Conservation (phyloP, 2,329 filamentous ascomycete genomes). For the Chaetomium globosum region DNA sequence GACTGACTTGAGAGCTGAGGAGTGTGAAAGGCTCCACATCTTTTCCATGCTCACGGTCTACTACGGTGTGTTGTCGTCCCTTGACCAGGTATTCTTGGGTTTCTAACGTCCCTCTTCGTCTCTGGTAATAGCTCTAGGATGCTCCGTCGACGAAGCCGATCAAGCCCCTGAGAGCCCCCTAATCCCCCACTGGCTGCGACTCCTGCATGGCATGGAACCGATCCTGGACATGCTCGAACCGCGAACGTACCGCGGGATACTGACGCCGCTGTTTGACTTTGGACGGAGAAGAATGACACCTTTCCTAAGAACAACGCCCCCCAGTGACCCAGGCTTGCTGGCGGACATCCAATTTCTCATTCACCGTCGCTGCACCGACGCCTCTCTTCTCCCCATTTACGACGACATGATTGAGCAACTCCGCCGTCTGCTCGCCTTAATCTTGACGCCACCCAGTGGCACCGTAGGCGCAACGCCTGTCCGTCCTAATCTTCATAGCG, state of each 20-base stretch:
- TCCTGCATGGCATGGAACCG: constrained; percentile 22
- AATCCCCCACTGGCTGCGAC: constrained; percentile 21
- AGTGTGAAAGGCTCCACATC: constrained; percentile 37
- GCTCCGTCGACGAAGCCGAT: constrained; percentile 15
- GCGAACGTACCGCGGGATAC: constrained; percentile 13
- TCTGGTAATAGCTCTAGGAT: constrained; percentile 7
- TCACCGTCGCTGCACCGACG: constrained; percentile 8
- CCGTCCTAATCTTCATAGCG: neutral
- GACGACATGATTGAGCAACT: constrained; percentile 23
- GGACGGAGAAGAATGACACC: constrained; percentile 15
- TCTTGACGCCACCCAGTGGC: constrained; percentile 2
- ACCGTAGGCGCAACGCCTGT: neutral
- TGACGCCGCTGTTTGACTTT: constrained; percentile 20
- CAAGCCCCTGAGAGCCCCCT: constrained; percentile 9
- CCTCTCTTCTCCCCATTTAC: constrained; percentile 14
- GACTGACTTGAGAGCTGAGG: constrained; percentile 29
- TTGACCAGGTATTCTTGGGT: neutral
- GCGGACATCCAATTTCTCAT: constrained; percentile 18
- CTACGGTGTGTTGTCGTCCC: constrained; percentile 33
- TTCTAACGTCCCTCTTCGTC: neutral
- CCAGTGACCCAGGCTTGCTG: constrained; percentile 14
- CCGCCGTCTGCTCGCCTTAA: constrained; percentile 16
- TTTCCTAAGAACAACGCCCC: constrained; percentile 11
- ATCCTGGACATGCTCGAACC: constrained; percentile 16
- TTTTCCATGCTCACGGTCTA: constrained; percentile 40